Evolutionary conservation across 768 basidiomycete species (phyloP), one percentile per base, ranked within the genome.

Genomic region (Pleurotus tuber-regium): DNA sequence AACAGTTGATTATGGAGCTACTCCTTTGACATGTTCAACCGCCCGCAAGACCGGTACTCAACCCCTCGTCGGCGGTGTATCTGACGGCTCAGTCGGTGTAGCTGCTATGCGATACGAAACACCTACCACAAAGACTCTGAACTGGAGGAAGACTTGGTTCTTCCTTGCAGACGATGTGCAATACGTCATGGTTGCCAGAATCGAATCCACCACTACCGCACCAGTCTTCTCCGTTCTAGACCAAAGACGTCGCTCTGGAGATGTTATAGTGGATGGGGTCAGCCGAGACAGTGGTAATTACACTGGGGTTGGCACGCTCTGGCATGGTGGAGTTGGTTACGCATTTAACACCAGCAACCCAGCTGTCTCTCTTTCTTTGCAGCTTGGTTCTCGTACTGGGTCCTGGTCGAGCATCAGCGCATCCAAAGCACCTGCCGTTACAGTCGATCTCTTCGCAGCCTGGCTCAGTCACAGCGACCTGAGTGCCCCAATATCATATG

Each of bases 121-220:
- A 50, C 69, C 71, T 4, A 51, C 62, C 21, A 68, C 68, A 24
- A 51, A 51, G 14, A 51, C 56, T 9, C 49, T 72, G 29, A 52
- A 57, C 24, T 73, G 66, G 59, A 63, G 64, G 28, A 73, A 72
- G 59, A 65, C 66, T 0, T 71, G 63, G 62, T 70, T 71, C 60
- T 72, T 66, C 65, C 60, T 70, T 26, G 63, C 63, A 21, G 62
- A 63, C 30, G 66, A 65, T 36, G 60, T 66, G 18, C 59, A 69
- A 42, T 62, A 69, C 42, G 68, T 73, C 30, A 65, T 62, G 53
- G 57, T 68, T 25, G 61, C 64, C 16, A 41, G 56, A 12, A 57
- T 70, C 16, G 58, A 53, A 0, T 56, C 59, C 1, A 56, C 60
- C 39, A 36, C 54, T 12, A 30, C 30, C 21, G 60, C 59, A 0